Evolutionary conservation across 768 basidiomycete genomes (phyloP).

Genomic region (Mycena pura): DNA sequence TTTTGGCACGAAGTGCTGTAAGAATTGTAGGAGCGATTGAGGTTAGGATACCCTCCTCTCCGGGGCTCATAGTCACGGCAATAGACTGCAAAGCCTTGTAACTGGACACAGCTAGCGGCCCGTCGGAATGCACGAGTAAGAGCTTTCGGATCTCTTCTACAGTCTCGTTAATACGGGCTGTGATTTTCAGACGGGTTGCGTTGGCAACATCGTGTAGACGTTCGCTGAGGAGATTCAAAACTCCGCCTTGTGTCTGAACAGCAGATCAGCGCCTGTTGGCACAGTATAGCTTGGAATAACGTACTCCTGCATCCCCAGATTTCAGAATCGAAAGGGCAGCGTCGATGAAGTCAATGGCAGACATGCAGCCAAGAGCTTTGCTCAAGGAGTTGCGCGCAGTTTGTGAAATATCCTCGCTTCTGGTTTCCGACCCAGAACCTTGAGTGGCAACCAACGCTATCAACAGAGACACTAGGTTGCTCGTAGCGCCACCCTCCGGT

Average conservation of each 20-base stretch:
- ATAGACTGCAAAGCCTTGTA: slow-evolving; percentile 68
- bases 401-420: slow-evolving; percentile 50
- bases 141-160: slow-evolving; percentile 56
- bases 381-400: slow-evolving; percentile 59
- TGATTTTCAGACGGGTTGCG: slow-evolving; percentile 58
- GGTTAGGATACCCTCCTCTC: slow-evolving; percentile 72
- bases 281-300: slow-evolving; percentile 24
- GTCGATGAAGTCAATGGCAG: slow-evolving; percentile 71
- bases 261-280: slow-evolving; percentile 6
- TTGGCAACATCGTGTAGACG: slow-evolving; percentile 68
- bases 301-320: slow-evolving; percentile 59
- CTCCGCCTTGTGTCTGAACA: slow-evolving; percentile 66
- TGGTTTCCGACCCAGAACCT: slow-evolving; percentile 38
- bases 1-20: slow-evolving; percentile 48
- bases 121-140: slow-evolving; percentile 50
- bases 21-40: slow-evolving; percentile 67
- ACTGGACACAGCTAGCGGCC: slow-evolving; percentile 50
- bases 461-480: slow-evolving; percentile 54
- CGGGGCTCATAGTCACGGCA: slow-evolving; percentile 58
- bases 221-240: slow-evolving; percentile 71
- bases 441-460: slow-evolving; percentile 53
- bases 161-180: slow-evolving; percentile 58
- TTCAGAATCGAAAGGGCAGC: slow-evolving; percentile 62
- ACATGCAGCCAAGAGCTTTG: slow-evolving; percentile 65
- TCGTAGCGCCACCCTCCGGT: slow-evolving; percentile 38